Base-by-base conservation (phyloP, 129 eudicot species). In the Flaveria linearis region DNA sequence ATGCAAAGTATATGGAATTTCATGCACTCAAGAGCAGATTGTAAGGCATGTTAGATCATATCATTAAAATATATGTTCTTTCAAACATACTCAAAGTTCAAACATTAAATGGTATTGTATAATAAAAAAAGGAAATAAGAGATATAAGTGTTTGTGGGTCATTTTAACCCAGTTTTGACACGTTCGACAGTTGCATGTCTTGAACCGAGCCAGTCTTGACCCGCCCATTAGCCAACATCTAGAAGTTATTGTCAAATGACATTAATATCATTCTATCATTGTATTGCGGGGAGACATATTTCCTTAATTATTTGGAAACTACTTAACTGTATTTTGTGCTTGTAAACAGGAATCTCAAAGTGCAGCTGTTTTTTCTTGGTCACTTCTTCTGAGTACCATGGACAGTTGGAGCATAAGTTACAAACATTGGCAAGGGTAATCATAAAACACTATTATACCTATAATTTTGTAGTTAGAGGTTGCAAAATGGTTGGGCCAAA, bases 351-450 rank as follows among this genome's bases (percentile, higher is more conserved):
- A 78, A 78, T 57, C 83, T 52, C 79, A 30, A 51, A 76, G 76
- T 43, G 80, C 74, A 61, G 87, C 88, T 63, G 66, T 88, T 49
- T 77, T 83, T 69, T 79, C 79, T 66, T 88, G 89, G 92, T 85
- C 87, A 22, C 61, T 88, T 53, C 85, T 85, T 74, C 80, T 88
- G 43, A 82, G 86, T 50, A 82, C 84, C 70, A 56, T 83, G 66
- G 82, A 83, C 80, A 76, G 84, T 30, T 80, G 89, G 92, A 74
- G 26, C 12, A 77, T 88, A 16, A 74, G 76, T 66, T 65, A 76
- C 80, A 82, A 83, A 50, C 75, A 64, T 71, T 85, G 92, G 92
- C 72, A 78, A 71, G 84, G 88, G 92, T 88, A 77, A 73, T 55
- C 39, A 72, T 52, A 61, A 61, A 13, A 11, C 28, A 14, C 4